Conservation (phyloP, 1,284 basidiomycete genomes). For the Cutaneotrichosporon sp. region DNA sequence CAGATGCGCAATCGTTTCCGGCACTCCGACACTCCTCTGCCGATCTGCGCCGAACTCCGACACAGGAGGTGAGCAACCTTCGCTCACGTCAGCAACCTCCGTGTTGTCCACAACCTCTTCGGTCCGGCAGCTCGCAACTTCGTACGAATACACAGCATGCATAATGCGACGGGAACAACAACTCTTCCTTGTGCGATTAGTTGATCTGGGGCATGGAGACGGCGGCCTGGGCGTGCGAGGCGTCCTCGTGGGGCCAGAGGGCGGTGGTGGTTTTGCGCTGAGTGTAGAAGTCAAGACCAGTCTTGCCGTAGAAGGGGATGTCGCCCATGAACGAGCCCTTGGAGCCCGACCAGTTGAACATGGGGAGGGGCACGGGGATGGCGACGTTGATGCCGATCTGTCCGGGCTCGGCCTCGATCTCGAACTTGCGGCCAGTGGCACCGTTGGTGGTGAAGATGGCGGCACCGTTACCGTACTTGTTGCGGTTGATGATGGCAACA, state of each 20-base stretch:
- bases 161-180: slow-evolving; percentile 22
- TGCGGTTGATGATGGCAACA: slow-evolving; percentile 82
- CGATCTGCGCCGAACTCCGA: too few species aligned
- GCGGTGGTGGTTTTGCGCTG: slow-evolving; percentile 42
- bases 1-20: not conserved
- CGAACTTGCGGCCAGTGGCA: slow-evolving; percentile 93
- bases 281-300: slow-evolving; percentile 50
- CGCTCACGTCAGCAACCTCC: too few species aligned
- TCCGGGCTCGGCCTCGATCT: slow-evolving; percentile 83
- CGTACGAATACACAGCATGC: slow-evolving; percentile 25
- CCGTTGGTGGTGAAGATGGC: slow-evolving; percentile 96
- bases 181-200: slow-evolving; percentile 22
- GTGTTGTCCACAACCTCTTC: too few species aligned
- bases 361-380: slow-evolving; percentile 82
- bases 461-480: slow-evolving; percentile 87
- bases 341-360: slow-evolving; percentile 62
- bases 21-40: too few species aligned
- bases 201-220: slow-evolving; percentile 48
- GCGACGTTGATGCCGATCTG: slow-evolving; percentile 94
- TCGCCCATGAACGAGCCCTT: slow-evolving; percentile 82
- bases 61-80: too few species aligned
- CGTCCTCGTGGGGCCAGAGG: slow-evolving; percentile 49
- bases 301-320: slow-evolving; percentile 83
- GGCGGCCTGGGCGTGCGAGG: slow-evolving; percentile 41
- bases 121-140: not conserved